A percentile compares a stretch with the other conserved stretches of the same genome.
These are phyloP conservation scores for Lodderomyces metapsilosis DNA, from an alignment of 1,139 yeast genomes.

Conservation along the genomic window DNA sequence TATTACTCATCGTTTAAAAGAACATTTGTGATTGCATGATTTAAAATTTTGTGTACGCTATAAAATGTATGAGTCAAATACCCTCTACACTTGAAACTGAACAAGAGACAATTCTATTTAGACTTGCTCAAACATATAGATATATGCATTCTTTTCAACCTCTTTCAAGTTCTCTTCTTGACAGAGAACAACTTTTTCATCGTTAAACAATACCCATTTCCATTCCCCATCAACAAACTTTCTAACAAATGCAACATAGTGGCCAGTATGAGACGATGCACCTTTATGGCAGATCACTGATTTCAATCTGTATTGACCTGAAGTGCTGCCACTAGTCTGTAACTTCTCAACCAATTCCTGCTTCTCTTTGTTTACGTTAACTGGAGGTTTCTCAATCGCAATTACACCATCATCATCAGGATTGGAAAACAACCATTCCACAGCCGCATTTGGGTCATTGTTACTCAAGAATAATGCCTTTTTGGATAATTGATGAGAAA, in stretches of 20 bases:
- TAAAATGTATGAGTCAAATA: not conserved
- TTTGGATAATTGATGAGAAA: constrained; percentile 55
- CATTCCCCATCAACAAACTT: constrained; percentile 33
- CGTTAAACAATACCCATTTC: constrained; percentile 88
- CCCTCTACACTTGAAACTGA: no score
- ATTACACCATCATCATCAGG: constrained; percentile 58
- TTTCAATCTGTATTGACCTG: constrained; percentile 49
- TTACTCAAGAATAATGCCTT: constrained; percentile 64
- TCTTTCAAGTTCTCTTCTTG: constrained; percentile 62
- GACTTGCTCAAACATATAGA: constrained; percentile 46
- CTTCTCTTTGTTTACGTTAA: constrained; percentile 23
- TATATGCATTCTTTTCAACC: constrained; percentile 60
- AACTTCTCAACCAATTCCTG: constrained; percentile 18
- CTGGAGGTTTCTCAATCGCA: constrained; percentile 14
- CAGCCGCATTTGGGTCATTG: constrained; percentile 69
- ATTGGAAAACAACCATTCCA: constrained; percentile 84
- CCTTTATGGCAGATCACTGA: constrained; percentile 95
- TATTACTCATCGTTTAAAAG: constrained; percentile 1
- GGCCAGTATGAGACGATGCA: constrained; percentile 91
- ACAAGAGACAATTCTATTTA: not conserved
- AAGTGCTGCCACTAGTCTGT: no score
- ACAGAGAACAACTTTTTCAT: constrained; percentile 84
- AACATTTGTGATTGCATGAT: not conserved
- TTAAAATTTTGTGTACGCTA: not conserved
- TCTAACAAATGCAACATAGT: constrained; percentile 82